Conservation (phyloP, 2,329 filamentous ascomycete species). For the Xylaria sp. region DNA sequence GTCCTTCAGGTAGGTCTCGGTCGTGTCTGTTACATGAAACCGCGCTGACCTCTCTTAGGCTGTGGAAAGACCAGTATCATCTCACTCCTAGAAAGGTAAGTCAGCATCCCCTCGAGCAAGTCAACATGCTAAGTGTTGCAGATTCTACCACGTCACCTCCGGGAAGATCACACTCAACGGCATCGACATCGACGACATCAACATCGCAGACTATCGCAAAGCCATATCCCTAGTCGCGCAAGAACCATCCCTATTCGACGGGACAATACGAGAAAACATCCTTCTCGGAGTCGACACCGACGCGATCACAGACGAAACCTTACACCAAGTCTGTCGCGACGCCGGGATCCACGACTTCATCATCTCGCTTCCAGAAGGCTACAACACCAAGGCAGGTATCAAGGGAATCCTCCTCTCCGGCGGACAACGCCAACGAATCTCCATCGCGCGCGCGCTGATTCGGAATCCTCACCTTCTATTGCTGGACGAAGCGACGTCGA, state of each 20-base stretch:
- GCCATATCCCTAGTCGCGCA: constrained; percentile 67
- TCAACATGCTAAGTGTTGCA: constrained; percentile 13
- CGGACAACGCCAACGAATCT: constrained; percentile 66
- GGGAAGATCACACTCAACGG: constrained; percentile 62
- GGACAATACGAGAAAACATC: constrained; percentile 58
- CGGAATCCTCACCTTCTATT: constrained; percentile 59
- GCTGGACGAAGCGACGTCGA: constrained; percentile 67
- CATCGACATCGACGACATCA: constrained; percentile 52
- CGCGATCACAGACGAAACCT: constrained; percentile 44
- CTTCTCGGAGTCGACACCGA: constrained; percentile 56
- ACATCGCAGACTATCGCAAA: constrained; percentile 56
- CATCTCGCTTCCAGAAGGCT: constrained; percentile 59
- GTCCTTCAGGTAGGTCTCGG: constrained; percentile 50
- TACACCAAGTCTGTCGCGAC: constrained; percentile 50
- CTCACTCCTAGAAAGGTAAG: constrained; percentile 50
- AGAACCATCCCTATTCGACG: constrained; percentile 66
- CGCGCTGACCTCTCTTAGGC: constrained; percentile 26
- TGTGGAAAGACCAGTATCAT: constrained; percentile 71
- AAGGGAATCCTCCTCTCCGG: constrained; percentile 61
- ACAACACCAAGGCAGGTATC: constrained; percentile 63
- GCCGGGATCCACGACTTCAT: constrained; percentile 70
- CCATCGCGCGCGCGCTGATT: constrained; percentile 65
- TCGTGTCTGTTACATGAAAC: too few species aligned
- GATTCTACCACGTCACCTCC: constrained; percentile 61
- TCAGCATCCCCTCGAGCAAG: not conserved